A percentile compares a stretch with the other conserved stretches of the same genome.
Conservation (phyloP, 1,139 yeast species). For the Blastobotrys persicus region DNA sequence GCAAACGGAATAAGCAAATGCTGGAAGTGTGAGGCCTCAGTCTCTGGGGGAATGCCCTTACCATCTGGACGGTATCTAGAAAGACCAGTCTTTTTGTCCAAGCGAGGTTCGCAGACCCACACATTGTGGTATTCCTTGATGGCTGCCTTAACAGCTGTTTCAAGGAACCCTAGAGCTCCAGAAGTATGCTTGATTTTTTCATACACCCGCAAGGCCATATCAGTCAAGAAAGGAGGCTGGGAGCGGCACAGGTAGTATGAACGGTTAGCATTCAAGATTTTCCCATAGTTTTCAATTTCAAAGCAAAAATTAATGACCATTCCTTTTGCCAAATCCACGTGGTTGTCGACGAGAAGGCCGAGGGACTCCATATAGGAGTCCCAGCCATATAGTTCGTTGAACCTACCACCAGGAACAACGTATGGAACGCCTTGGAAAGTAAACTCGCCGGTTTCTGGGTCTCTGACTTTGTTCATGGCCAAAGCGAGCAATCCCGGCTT, state of each 20-base stretch:
- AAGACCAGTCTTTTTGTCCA: constrained; percentile 72
- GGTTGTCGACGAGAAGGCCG: constrained; percentile 71
- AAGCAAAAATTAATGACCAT: constrained; percentile 92
- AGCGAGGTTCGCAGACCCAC: constrained; percentile 75
- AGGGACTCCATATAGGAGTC: constrained; percentile 92
- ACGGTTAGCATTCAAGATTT: constrained; percentile 90
- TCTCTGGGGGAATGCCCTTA: constrained; percentile 91
- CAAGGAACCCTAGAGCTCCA: constrained; percentile 56
- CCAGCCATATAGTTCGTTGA: constrained; percentile 97
- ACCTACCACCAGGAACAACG: constrained; percentile 96
- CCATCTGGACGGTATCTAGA: constrained; percentile 93
- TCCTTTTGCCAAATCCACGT: constrained; percentile 71
- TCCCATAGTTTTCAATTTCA: constrained; percentile 88
- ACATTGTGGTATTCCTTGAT: constrained; percentile 81
- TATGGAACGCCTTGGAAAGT: constrained; percentile 70
- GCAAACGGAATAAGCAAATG: constrained; percentile 69
- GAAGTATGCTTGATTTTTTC: constrained; percentile 47
- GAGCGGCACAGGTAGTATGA: constrained; percentile 88
- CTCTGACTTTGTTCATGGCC: constrained; percentile 57
- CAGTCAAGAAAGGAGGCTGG: constrained; percentile 97
- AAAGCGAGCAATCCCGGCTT: constrained; percentile 86
- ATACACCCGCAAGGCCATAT: constrained; percentile 77
- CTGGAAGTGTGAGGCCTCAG: constrained; percentile 86
- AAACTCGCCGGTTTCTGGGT: constrained; percentile 48
- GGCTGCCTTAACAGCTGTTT: constrained; percentile 69